Base-by-base conservation (phyloP, 2,329 filamentous ascomycete species). In the Hawksworthiomyces lignivorus region DNA sequence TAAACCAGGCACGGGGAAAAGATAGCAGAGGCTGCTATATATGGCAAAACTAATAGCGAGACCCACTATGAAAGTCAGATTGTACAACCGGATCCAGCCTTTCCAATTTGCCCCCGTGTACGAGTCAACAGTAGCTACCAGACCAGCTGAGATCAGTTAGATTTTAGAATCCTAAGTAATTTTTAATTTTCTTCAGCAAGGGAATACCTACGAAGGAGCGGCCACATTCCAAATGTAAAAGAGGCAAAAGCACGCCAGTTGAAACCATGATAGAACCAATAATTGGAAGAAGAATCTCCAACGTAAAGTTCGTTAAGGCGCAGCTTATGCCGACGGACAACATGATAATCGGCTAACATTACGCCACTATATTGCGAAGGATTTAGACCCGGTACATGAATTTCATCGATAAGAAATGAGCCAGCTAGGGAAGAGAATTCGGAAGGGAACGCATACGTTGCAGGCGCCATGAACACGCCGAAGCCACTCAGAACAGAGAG, bases 391-490 rank as follows among this genome's bases (percentile, higher is more conserved):
- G n/a, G n/a, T n/a, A n/a, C n/a, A n/a, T n/a, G n/a, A n/a, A n/a
- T n/a, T n/a, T n/a, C n/a, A n/a, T n/a, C n/a, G n/a, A n/a, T n/a
- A n/a, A n/a, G n/a, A n/a, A n/a, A n/a, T n/a, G n/a, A n/a, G n/a
- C n/a, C n/a, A n/a, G n/a, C n/a, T n/a, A n/a, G n/a, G n/a, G n/a
- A n/a, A n/a, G n/a, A n/a, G n/a, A n/a, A n/a, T n/a, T n/a, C n/a
- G n/a, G n/a, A n/a, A n/a, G n/a, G n/a, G n/a, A 7, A 12, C n/a
- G 28, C 35, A 7, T n/a, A 36, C 38, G 44, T 46, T 26, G 68
- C 62, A 0, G 70, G 69, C 0, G 60, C 65, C 12, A 72, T 58
- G 50, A 73, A 72, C 9, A 72, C 63, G 3, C 56, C 51, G 19
- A 55, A 58, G 2, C 54, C 52, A 24, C 48, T 53, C 26, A 57